phyloP scores from a whole-genome alignment of 1,284 basidiomycete genomes.

The Ganoderma sinense region DNA sequence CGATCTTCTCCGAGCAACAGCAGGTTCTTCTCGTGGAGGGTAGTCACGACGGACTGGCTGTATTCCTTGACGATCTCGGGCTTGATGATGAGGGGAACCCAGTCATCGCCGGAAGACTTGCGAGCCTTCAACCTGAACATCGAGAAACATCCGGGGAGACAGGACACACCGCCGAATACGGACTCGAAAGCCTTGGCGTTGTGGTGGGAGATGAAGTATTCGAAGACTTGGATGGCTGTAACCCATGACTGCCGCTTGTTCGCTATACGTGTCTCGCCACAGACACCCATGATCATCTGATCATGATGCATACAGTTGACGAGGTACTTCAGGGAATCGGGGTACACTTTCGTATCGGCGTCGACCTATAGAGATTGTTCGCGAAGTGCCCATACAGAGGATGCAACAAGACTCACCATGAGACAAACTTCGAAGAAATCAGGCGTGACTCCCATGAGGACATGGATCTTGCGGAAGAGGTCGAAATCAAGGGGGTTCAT shows the following conservation, averaged over 20 bases:
- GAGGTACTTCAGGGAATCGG: constrained; percentile 84
- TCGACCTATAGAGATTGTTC: constrained; percentile 75
- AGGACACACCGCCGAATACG: constrained; percentile 99
- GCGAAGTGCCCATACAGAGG: neutral
- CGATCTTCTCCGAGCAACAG: constrained; percentile 98
- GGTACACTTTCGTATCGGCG: constrained; percentile 95
- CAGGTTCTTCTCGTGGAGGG: constrained; percentile 98
- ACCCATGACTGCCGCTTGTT: constrained; percentile 99
- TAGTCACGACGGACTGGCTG: constrained; percentile 92
- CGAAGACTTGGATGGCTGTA: constrained; percentile 97
- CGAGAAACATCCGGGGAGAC: constrained; percentile 98
- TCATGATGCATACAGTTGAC: constrained; percentile 99
- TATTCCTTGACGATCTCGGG: constrained; percentile 98
- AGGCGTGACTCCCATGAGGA: constrained; percentile 98
- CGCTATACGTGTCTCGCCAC: constrained; percentile 97
- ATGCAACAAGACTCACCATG: constrained; percentile 73
- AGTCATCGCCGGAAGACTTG: constrained; percentile 88
- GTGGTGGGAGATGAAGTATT: constrained; percentile 99
- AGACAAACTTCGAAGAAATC: constrained; percentile 98
- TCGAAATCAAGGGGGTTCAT: constrained; percentile 99
- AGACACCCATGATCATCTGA: constrained; percentile 98
- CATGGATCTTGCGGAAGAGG: constrained; percentile 95
- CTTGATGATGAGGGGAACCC: constrained; percentile 97
- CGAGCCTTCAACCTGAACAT: constrained; percentile 99
- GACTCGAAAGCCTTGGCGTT: constrained; percentile 98